Evolutionary conservation across 2,329 filamentous ascomycete genomes (phyloP), one percentile per base, ranked within the genome.

Genomic region (Fusarium sp.): DNA sequence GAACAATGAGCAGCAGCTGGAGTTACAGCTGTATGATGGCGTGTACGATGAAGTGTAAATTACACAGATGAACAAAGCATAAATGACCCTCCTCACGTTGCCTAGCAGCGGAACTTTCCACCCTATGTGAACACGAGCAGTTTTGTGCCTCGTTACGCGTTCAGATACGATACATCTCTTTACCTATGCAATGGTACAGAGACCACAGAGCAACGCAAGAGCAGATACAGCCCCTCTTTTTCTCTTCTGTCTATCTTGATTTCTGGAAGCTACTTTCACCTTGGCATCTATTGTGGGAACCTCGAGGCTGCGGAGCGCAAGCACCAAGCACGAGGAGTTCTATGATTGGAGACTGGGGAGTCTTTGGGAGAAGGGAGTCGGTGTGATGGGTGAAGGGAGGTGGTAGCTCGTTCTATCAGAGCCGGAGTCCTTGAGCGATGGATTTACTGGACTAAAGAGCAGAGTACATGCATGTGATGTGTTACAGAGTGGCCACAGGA

Each of bases 131-230:
- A 59, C 12, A 61, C n/a, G 48, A 54, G 57, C 36, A 24, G 26
- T 35, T 11, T 53, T 32, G 13, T 47, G 39, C n/a, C 59, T 51
- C 41, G 11, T 51, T 24, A 83, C 82, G 88, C 88, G 88, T 90
- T 87, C 84, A 86, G 88, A 89, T 90, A 90, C 87, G 87, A 90
- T 90, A 91, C 89, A 83, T 89, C 88, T 90, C 83, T 80, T 80
- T 88, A 86, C 85, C 84, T 73, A 69, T 66, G 75, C 81, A 73
- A 87, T 90, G 87, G 86, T 87, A 85, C 80, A 78, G 83, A 88
- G 88, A 89, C 83, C 89, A 90, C 89, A 84, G 83, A 84, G 86
- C 83, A 82, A 88, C 89, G 89, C 89, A 83, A 91, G 88, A 91
- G 78, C 71, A 87, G 88, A 76, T 61, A 69, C 28, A 59, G 42